Conservation (phyloP, 2,329 filamentous ascomycete genomes). For the Calonectria multiphialidica region DNA sequence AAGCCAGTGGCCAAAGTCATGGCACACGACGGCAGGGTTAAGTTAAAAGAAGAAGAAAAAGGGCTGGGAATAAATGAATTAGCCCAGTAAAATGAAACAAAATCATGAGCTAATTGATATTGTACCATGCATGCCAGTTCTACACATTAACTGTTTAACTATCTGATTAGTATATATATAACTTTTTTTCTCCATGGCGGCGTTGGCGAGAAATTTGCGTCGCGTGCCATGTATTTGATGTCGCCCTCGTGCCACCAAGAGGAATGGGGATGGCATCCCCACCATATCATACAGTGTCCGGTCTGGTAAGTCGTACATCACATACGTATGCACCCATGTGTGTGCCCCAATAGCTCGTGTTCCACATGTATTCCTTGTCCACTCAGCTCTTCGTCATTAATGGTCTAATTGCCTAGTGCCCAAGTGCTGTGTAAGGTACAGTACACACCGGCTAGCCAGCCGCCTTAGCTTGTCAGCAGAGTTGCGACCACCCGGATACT, state of each 20-base stretch:
- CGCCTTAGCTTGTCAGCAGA: background rate
- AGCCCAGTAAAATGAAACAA: background rate
- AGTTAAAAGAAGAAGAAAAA: background rate
- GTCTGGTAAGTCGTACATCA: background rate
- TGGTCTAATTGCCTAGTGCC: background rate
- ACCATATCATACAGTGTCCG: background rate
- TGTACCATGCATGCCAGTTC: too few species aligned
- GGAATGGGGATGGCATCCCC: background rate
- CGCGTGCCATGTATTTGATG: background rate
- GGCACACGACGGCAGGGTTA: background rate
- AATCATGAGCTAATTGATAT: too few species aligned
- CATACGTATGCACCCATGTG: slow-evolving; percentile 1
- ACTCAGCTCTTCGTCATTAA: background rate
- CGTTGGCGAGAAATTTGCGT: background rate
- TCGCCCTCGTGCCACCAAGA: background rate
- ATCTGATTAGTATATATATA: too few species aligned
- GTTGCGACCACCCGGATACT: background rate
- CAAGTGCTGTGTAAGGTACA: slow-evolving; percentile 8
- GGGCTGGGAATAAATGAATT: background rate
- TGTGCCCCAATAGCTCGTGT: background rate
- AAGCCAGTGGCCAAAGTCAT: background rate
- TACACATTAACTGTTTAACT: too few species aligned
- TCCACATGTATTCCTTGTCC: slow-evolving; percentile 13
- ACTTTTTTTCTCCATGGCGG: too few species aligned
- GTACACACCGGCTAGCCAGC: slow-evolving; percentile 1